A percentile compares a stretch with the other conserved stretches of the same genome.
Evolutionary conservation across 2,329 filamentous ascomycete genomes (phyloP).

Genomic region (Paecilomyces niveus): DNA sequence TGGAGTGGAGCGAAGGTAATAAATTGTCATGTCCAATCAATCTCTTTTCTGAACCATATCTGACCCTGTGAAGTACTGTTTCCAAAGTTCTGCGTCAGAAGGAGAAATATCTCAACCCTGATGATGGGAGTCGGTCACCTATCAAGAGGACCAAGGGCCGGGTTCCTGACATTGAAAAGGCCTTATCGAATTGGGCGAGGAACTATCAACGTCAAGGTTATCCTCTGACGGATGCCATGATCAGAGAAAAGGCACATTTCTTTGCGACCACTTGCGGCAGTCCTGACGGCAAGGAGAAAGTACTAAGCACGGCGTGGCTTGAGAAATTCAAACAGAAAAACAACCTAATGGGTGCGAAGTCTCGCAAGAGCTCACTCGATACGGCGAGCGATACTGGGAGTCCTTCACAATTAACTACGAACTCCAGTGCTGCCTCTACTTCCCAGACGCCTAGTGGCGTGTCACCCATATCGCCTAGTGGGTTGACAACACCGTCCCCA

Average conservation of each 20-base stretch:
- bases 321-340: slow-evolving; percentile 96
- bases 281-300: slow-evolving; percentile 63
- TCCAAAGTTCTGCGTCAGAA: slow-evolving; percentile 93
- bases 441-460: slow-evolving; percentile 58
- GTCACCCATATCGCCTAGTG: slow-evolving; percentile 67
- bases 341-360: slow-evolving; percentile 49
- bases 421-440: slow-evolving; percentile 49
- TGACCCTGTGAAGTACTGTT: slow-evolving; percentile 64
- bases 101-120: slow-evolving; percentile 83
- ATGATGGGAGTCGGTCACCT: slow-evolving; percentile 71
- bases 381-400: slow-evolving; percentile 62
- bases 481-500: slow-evolving; percentile 60
- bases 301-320: slow-evolving; percentile 71
- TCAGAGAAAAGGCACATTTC: slow-evolving; percentile 74
- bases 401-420: slow-evolving; percentile 48
- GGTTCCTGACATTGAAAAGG: slow-evolving; percentile 84
- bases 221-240: slow-evolving; percentile 68
- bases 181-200: slow-evolving; percentile 77
- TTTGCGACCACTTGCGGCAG: slow-evolving; percentile 70
- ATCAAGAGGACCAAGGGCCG: slow-evolving; percentile 79
- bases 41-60: not conserved
- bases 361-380: slow-evolving; percentile 45
- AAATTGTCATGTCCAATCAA: slow-evolving; percentile 4
- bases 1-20: slow-evolving; percentile 92
- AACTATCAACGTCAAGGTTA: slow-evolving; percentile 73